Conservation (phyloP, 768 basidiomycete genomes). For the Hortiboletus flavorubellus region DNA sequence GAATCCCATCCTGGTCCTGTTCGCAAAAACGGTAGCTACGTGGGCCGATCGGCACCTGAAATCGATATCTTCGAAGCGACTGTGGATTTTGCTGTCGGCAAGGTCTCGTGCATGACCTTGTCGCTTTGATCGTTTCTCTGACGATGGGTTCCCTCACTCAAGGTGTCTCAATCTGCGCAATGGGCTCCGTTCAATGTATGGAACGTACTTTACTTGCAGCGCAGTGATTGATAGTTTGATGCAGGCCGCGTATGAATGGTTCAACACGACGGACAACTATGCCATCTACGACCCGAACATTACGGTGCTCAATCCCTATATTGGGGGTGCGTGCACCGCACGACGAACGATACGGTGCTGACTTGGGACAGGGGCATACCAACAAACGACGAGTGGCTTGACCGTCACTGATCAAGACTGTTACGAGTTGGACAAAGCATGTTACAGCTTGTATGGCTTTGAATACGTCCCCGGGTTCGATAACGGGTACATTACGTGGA, state of each 20-base stretch:
- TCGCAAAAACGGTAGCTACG: constrained; percentile 44
- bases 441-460: constrained; percentile 51
- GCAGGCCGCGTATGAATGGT: constrained; percentile 43
- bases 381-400: constrained; percentile 40
- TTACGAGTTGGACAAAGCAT: constrained; percentile 39
- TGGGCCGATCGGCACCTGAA: constrained; percentile 55
- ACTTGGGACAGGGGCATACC: constrained; percentile 30
- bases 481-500: constrained; percentile 65
- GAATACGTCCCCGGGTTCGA: constrained; percentile 53
- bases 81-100: constrained; percentile 28
- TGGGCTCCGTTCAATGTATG: constrained; percentile 38
- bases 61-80: constrained; percentile 59
- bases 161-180: constrained; percentile 56
- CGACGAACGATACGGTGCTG: background rate
- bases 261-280: constrained; percentile 34
- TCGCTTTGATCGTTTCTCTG: constrained; percentile 5
- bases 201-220: background rate
- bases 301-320: constrained; percentile 40
- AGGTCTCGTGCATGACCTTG: constrained; percentile 27
- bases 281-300: constrained; percentile 36
- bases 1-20: constrained; percentile 60
- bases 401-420: constrained; percentile 40
- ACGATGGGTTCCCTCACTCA: constrained; percentile 9
- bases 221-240: background rate
- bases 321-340: constrained; percentile 36